phyloP scores from a whole-genome alignment of 1,284 basidiomycete genomes.

The Moniliophthora roreri region DNA sequence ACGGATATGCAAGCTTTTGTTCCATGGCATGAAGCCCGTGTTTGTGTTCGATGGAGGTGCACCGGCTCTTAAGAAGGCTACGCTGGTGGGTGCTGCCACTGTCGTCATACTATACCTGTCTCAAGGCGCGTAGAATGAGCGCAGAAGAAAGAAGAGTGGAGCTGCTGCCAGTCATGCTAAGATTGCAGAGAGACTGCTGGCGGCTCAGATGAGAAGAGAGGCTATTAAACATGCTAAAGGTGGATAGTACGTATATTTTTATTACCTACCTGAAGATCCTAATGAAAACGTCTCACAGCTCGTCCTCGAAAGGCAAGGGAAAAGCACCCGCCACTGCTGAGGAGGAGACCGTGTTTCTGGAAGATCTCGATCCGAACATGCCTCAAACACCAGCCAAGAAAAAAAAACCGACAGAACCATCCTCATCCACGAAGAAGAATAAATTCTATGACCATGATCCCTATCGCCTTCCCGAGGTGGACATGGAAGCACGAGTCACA shows the following conservation, averaged over 20 bases:
- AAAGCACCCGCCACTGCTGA: slow-evolving; percentile 45
- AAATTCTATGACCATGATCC: slow-evolving; percentile 81
- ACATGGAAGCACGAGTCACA: slow-evolving; percentile 59
- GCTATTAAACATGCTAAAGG: slow-evolving; percentile 76
- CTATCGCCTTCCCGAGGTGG: slow-evolving; percentile 77
- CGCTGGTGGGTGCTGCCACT: slow-evolving; percentile 62
- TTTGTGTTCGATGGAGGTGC: slow-evolving; percentile 98
- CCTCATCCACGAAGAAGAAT: slow-evolving; percentile 54
- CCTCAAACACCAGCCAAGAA: slow-evolving; percentile 52
- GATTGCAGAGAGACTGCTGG: slow-evolving; percentile 88
- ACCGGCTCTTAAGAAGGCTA: slow-evolving; percentile 82
- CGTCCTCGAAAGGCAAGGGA: slow-evolving; percentile 39
- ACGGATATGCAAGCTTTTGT: slow-evolving; percentile 92
- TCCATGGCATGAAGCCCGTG: slow-evolving; percentile 95
- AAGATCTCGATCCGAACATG: slow-evolving; percentile 72
- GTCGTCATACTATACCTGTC: not conserved
- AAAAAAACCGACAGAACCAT: slow-evolving; percentile 29
- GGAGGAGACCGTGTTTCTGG: slow-evolving; percentile 80
- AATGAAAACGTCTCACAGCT: slow-evolving; percentile 16
- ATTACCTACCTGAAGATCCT: slow-evolving; percentile 2
- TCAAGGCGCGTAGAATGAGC: slow-evolving; percentile 59
- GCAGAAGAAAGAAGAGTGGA: slow-evolving; percentile 86
- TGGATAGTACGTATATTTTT: slow-evolving; percentile 30
- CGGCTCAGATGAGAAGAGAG: slow-evolving; percentile 90
- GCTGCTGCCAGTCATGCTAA: slow-evolving; percentile 82